Evolutionary conservation across 208 protist genomes (phyloP), one percentile per base, ranked within the genome.

Genomic region (Acanthamoeba divionensis): DNA sequence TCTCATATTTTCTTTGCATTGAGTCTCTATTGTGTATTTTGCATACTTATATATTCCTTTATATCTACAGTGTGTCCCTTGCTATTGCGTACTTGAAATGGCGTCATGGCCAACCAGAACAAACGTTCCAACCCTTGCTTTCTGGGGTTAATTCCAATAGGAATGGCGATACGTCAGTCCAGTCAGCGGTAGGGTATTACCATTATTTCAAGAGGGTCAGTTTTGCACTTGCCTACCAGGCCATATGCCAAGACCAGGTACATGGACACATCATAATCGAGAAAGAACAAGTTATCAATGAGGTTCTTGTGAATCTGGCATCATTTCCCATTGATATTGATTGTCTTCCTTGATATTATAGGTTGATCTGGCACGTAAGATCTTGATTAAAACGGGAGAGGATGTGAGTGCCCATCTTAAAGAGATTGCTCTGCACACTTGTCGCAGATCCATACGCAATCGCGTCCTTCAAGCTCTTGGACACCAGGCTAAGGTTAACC

Each of bases 231-330:
- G 73, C 62, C 45, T 83, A 83, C 18, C 41, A 83, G 45, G 73
- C 73, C 31, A 52, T 83, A 29, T 83, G 73, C 50, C 47, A 83
- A 26, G 73, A 83, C 18, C 73, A 83, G 26, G 47, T 83, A 21
- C 29, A 38, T 71, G 29, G 21, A 6, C 55, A 4, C 31, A 18
- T 67, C 18, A n/a, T 67, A 10, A n/a, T n/a, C n/a, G n/a, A n/a
- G n/a, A n/a, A n/a, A n/a, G n/a, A n/a, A n/a, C n/a, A n/a, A n/a
- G n/a, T n/a, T n/a, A n/a, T n/a, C n/a, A n/a, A n/a, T n/a, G n/a
- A n/a, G n/a, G n/a, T n/a, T 67, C 8, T 67, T 10, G 13, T 67
- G 62, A 67, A 12, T 24, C 12, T 24, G 13, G 62, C 8, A 8
- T 18, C 10, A 9, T 18, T 7, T 41, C 62, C 12, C 9, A 18